These are phyloP conservation scores for Saururus chinensis DNA, from an alignment of 164 flowering plant species.

Conservation along the genomic window DNA sequence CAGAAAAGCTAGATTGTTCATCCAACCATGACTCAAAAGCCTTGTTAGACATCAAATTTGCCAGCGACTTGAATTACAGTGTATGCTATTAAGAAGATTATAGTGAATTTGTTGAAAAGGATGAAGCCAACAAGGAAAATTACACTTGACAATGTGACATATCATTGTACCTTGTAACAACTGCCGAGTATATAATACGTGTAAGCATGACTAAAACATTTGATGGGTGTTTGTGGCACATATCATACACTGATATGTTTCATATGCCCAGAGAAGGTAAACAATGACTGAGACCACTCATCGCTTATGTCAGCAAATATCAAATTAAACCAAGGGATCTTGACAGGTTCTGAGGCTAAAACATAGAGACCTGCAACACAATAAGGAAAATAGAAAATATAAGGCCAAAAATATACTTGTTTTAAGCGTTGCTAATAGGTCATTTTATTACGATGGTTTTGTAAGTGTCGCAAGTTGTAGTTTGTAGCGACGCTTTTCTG, in stretches of 20 bases:
- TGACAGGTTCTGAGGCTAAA: slow-evolving; percentile 65
- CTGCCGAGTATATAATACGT: no score
- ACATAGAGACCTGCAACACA: slow-evolving; percentile 67
- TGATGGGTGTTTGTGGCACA: neutral
- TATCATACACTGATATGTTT: slow-evolving; percentile 67
- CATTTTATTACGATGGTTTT: no score
- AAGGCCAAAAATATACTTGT: neutral
- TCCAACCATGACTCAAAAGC: slow-evolving; percentile 83
- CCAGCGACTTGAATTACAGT: no score
- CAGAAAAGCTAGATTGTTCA: slow-evolving; percentile 47
- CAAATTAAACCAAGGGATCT: slow-evolving; percentile 87
- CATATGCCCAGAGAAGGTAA: slow-evolving; percentile 94
- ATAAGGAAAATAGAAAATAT: slow-evolving; percentile 3
- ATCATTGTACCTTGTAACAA: no score
- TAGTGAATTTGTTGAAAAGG: no score
- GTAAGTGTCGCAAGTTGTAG: no score
- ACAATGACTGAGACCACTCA: slow-evolving; percentile 87
- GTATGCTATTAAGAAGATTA: no score
- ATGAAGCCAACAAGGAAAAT: no score
- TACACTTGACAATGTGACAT: no score
- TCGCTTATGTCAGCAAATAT: slow-evolving; percentile 94
- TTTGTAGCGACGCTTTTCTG: no score
- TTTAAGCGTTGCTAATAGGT: no score
- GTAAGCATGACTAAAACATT: neutral
- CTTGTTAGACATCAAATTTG: slow-evolving; percentile 49